Evolutionary conservation across 208 protist genomes (phyloP), one percentile per base, ranked within the genome.

Genomic region (Wallacemonas rigidus): DNA sequence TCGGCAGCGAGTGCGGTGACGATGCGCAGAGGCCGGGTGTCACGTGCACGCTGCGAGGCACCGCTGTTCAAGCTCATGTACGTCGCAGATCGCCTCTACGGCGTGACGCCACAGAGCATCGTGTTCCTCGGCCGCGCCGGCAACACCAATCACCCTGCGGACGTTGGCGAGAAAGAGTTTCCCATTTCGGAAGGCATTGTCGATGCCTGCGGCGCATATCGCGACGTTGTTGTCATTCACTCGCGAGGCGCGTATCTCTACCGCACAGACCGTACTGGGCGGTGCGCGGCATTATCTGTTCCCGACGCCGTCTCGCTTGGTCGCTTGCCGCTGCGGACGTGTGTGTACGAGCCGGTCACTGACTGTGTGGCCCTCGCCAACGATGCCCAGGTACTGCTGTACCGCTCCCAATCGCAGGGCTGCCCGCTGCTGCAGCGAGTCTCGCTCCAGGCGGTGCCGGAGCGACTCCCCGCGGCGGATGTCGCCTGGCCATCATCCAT

Each of bases 261-360:
- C 60, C 60, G 60, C 60, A 65, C 60, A 6, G 60, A 65, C 17
- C 60, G 60, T 41, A 65, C 60, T 8, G 60, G 60, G 3, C 60
- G 60, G 8, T 50, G 60, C 43, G 60, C 41, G 43, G 8, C 12
- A 4, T 38, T 65, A 4, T 41, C 60, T 48, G 60, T 65, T 9
- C 60, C 60, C 41, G 60, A 65, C 41, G 40, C 60, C 40, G 40
- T 65, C n/a, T 4, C 60, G 40, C 38, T 51, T 17, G 60, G 60
- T 0, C 12, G 4, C 7, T 41, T 65, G 8, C 60, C 60, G 4
- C 60, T 65, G 6, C 60, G 60, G 3, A n/a, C 7, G 15, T 65
- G 60, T 26, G 7, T 36, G 12, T 65, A 45, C 17, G 60, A 65
- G 12, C 41, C 26, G 36, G 26, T 41, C 40, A 65, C 41, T 6